Conservation (phyloP, 768 basidiomycete genomes). For the Rhodotorula sphaerocarpa region DNA sequence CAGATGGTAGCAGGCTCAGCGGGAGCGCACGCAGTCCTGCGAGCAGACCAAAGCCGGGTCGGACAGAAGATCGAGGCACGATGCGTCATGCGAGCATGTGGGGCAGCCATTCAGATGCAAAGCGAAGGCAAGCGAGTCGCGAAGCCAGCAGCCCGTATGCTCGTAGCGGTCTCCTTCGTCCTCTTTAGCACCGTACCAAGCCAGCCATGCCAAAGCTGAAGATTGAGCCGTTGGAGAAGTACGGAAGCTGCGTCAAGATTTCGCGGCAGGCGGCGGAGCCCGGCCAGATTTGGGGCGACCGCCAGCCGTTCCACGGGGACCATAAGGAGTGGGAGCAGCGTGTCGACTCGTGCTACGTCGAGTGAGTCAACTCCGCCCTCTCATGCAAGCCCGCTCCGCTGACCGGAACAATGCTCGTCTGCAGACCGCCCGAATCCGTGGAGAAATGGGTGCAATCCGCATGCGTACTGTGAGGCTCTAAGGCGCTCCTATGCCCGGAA, state of each 20-base stretch:
- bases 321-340: constrained; percentile 5
- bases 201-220: constrained; percentile 1
- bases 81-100: too few species aligned
- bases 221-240: neutral
- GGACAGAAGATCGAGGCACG: too few species aligned
- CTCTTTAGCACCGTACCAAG: too few species aligned
- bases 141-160: too few species aligned
- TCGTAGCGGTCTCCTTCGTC: too few species aligned
- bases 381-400: neutral
- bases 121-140: too few species aligned
- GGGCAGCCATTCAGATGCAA: too few species aligned
- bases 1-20: too few species aligned
- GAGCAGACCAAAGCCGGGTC: too few species aligned
- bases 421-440: constrained; percentile 6
- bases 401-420: neutral
- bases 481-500: too few species aligned
- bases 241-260: neutral
- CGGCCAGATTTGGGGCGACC: constrained; percentile 4
- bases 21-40: too few species aligned
- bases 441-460: constrained; percentile 16
- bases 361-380: neutral
- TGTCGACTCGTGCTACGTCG: constrained; percentile 1
- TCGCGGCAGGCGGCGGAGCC: neutral
- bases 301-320: constrained; percentile 2
- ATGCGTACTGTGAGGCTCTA: constrained; percentile 17